Evolutionary conservation across 164 flowering plant species (phyloP).

Genomic region (Sedum album): DNA sequence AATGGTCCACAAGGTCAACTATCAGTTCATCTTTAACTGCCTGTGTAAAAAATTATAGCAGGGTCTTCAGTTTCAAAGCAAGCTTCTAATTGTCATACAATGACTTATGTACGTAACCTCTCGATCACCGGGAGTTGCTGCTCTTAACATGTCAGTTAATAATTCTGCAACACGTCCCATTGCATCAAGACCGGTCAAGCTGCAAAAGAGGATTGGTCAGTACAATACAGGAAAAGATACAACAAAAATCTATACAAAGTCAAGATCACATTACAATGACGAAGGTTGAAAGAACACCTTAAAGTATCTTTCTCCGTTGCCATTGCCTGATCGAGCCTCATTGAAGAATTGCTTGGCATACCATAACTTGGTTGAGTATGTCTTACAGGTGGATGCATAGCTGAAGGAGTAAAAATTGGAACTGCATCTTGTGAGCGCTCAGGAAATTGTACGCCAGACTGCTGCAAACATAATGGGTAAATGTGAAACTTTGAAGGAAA

Average conservation of each 20-base stretch:
- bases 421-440: too few species aligned
- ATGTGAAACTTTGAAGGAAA: too few species aligned
- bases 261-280: neutral
- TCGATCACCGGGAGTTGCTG: constrained; percentile 62
- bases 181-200: constrained; percentile 61
- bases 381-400: too few species aligned
- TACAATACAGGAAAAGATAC: neutral
- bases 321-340: constrained; percentile 93
- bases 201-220: constrained; percentile 12
- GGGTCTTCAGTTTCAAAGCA: neutral
- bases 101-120: constrained; percentile 29
- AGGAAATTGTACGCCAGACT: constrained; percentile 74
- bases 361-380: too few species aligned
- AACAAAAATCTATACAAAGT: neutral
- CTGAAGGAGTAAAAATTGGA: too few species aligned
- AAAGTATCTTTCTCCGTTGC: constrained; percentile 65
- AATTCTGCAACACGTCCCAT: constrained; percentile 68
- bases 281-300: constrained; percentile 33
- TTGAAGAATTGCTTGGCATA: constrained; percentile 69
- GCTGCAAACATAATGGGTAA: constrained; percentile 37
- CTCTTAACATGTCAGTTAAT: constrained; percentile 81
- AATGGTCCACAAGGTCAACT: constrained; percentile 70
- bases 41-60: constrained; percentile 26
- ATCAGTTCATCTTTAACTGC: too few species aligned
- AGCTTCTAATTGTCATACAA: neutral